Conservation (phyloP, 495 filamentous ascomycete genomes). For the Achaetomiella virescens region DNA sequence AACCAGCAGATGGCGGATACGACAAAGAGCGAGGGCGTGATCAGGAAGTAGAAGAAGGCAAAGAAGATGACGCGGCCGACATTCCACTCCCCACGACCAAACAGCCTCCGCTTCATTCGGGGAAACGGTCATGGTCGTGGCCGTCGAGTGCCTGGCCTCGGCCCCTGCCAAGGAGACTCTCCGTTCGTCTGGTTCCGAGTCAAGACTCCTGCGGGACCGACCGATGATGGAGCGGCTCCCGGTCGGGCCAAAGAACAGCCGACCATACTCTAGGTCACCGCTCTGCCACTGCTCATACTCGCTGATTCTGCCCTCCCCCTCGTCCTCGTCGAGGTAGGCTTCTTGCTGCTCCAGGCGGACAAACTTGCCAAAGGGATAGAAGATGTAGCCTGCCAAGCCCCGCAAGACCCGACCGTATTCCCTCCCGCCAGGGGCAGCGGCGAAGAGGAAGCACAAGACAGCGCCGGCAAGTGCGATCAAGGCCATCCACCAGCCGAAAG, state of each 20-base stretch:
- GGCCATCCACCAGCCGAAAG: slow-evolving; percentile 98
- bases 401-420: slow-evolving; percentile 84
- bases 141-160: slow-evolving; percentile 35
- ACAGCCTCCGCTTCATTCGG: slow-evolving; percentile 78
- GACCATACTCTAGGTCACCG: slow-evolving; percentile 90
- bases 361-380: slow-evolving; percentile 96
- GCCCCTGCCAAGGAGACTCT: slow-evolving; percentile 75
- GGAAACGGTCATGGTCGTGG: slow-evolving; percentile 23
- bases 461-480: slow-evolving; percentile 67
- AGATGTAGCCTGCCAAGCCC: slow-evolving; percentile 76
- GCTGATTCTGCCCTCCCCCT: slow-evolving; percentile 97
- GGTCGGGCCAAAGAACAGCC: slow-evolving; percentile 88
- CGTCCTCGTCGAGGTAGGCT: slow-evolving; percentile 89
- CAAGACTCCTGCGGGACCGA: slow-evolving; percentile 79
- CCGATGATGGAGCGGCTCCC: slow-evolving; percentile 77
- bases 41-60: slow-evolving; percentile 88
- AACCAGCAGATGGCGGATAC: slow-evolving; percentile 91
- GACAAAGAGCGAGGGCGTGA: slow-evolving; percentile 81
- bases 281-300: slow-evolving; percentile 99
- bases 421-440: slow-evolving; percentile 67
- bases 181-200: slow-evolving; percentile 78
- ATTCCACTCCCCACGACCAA: slow-evolving; percentile 95
- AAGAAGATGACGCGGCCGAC: slow-evolving; percentile 93
- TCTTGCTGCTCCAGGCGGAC: slow-evolving; percentile 91
- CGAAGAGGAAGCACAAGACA: slow-evolving; percentile 69